Percentiles rank a stretch among this genome's conserved stretches.
Evolutionary conservation across 1,284 basidiomycete species (phyloP).

Genomic region (Tylopilus orsonianus): DNA sequence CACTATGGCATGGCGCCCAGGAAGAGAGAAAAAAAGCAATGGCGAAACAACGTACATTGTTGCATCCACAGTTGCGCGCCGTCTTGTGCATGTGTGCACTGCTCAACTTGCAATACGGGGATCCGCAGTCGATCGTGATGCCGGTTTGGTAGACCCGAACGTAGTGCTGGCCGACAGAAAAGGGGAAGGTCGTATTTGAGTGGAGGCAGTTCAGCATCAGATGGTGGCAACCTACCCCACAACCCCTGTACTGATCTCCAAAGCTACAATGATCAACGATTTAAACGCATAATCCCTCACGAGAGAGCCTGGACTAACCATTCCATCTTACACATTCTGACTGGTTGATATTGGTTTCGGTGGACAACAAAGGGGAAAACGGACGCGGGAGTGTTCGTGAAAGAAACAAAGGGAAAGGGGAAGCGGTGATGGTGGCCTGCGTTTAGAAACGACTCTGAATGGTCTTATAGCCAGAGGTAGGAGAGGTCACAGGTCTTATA

Average conservation of each 20-base stretch:
- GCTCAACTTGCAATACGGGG: constrained; percentile 43
- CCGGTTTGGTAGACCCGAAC: constrained; percentile 51
- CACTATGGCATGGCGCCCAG: too few relatives aligned
- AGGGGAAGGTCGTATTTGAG: constrained; percentile 1
- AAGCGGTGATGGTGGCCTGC: neutral
- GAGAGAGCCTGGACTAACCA: constrained; percentile 32
- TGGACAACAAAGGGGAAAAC: neutral
- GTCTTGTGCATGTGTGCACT: constrained; percentile 45
- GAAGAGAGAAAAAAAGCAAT: neutral
- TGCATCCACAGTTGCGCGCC: constrained; percentile 38
- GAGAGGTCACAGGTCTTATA: constrained; percentile 30
- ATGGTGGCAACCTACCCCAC: constrained; percentile 43
- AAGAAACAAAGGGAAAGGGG: neutral
- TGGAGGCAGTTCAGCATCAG: constrained; percentile 1
- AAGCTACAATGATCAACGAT: constrained; percentile 36
- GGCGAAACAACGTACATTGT: constrained; percentile 24
- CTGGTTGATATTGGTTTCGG: constrained; percentile 3
- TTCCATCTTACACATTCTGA: constrained; percentile 46
- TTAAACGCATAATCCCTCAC: constrained; percentile 1
- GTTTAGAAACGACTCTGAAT: constrained; percentile 1
- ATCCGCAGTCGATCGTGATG: constrained; percentile 42
- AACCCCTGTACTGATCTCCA: constrained; percentile 65
- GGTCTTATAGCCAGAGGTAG: constrained; percentile 2
- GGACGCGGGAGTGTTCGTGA: neutral
- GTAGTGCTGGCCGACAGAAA: constrained; percentile 47